phyloP scores from a whole-genome alignment of 1,284 basidiomycete species.

The Pseudomicrostroma phylloplanum region DNA sequence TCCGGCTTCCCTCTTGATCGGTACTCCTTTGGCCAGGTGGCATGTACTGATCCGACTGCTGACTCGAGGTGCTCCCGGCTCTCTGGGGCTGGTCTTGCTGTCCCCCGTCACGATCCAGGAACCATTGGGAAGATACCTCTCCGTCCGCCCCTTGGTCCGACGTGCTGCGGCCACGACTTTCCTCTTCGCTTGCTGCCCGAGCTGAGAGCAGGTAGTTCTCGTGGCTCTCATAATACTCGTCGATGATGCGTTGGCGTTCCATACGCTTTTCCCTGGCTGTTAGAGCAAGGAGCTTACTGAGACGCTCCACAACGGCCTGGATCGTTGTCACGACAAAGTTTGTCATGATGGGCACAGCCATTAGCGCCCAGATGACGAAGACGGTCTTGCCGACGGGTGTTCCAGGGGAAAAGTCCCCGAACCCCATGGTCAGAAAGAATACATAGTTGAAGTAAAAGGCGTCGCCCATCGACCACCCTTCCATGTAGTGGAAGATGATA shows the following conservation, averaged over 20 bases:
- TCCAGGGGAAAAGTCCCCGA: conserved; percentile 48
- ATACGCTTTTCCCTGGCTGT: conserved; percentile 6
- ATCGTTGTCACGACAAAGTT: conserved; percentile 54
- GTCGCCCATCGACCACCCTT: conserved; percentile 50
- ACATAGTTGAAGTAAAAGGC: conserved; percentile 32
- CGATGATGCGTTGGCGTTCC: conserved; percentile 17
- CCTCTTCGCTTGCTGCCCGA: background rate
- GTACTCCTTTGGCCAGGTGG: background rate
- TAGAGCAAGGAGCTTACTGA: conserved; percentile 13
- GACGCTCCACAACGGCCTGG: conserved; percentile 45
- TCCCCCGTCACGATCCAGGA: background rate
- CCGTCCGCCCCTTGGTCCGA: background rate
- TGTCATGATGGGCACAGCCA: conserved; percentile 54
- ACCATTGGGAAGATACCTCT: background rate
- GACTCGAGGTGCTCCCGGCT: too few species aligned
- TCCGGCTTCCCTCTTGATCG: background rate
- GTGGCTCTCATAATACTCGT: conserved; percentile 9
- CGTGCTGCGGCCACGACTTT: background rate
- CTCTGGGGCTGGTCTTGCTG: too few species aligned
- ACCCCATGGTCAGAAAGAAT: conserved; percentile 51
- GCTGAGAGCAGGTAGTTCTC: background rate
- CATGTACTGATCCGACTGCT: too few species aligned
- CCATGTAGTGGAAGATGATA: conserved; percentile 46
- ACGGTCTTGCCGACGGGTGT: conserved; percentile 48
- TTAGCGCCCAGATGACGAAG: conserved; percentile 53